Evolutionary conservation across 225 moss, liverwort and hornwort genomes (phyloP).

Genomic region (Antitrichia curtipendula): DNA sequence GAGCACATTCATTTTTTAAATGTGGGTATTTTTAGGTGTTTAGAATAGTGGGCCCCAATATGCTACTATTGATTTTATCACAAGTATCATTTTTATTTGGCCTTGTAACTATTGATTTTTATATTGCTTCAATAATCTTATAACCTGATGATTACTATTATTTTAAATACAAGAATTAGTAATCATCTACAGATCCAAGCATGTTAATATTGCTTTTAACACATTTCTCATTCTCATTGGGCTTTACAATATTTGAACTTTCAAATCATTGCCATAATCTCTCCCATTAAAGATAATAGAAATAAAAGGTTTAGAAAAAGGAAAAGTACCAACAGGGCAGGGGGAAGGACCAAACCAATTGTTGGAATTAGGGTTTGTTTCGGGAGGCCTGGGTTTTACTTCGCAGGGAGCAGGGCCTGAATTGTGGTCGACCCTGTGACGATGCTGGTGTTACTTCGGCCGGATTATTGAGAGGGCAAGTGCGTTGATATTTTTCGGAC

Average conservation of each 20-base stretch:
- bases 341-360: too few species aligned
- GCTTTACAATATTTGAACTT: not conserved
- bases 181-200: accelerated
- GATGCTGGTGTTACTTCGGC: not conserved
- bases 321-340: not conserved
- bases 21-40: accelerated
- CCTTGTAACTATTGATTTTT: not conserved
- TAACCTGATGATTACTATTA: accelerated
- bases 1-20: accelerated
- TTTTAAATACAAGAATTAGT: not conserved
- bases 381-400: not conserved
- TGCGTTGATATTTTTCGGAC: not conserved
- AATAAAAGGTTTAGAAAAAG: not conserved
- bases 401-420: not conserved
- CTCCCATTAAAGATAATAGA: too few species aligned
- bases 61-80: not conserved
- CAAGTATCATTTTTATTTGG: not conserved
- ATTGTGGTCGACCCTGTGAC: not conserved
- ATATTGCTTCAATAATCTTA: not conserved
- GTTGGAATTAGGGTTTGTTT: not conserved
- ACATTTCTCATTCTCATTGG: not conserved
- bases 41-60: not conserved
- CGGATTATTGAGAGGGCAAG: not conserved
- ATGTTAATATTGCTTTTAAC: not conserved
- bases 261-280: not conserved